These are phyloP conservation scores for Crithidia mellificae DNA, from an alignment of 208 protist genomes.

Conservation along the genomic window DNA sequence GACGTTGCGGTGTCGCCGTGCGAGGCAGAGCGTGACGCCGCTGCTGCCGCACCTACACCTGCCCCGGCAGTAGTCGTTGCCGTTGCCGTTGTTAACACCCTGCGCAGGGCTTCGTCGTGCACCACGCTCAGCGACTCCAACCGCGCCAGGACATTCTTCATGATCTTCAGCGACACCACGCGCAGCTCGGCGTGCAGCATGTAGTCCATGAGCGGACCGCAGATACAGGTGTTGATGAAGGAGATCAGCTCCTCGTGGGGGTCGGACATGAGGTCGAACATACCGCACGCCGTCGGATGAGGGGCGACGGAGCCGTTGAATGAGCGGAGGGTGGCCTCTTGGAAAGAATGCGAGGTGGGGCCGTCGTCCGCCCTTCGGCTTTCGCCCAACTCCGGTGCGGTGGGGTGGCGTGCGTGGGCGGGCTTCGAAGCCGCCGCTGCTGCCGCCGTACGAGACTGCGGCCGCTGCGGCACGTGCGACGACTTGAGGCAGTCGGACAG, in stretches of 20 bases:
- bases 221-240: slow-evolving; percentile 58
- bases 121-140: slow-evolving; percentile 44
- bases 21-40: neutral
- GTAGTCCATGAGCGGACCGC: slow-evolving; percentile 57
- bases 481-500: slow-evolving; percentile 37
- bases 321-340: neutral
- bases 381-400: neutral
- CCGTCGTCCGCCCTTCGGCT: neutral
- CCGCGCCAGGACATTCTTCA: slow-evolving; percentile 50
- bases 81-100: neutral
- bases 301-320: neutral
- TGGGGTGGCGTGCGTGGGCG: neutral
- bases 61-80: neutral
- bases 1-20: neutral
- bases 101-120: slow-evolving; percentile 50
- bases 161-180: slow-evolving; percentile 48
- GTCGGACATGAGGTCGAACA: slow-evolving; percentile 47
- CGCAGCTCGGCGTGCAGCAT: slow-evolving; percentile 46
- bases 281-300: neutral
- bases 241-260: slow-evolving; percentile 38
- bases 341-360: neutral
- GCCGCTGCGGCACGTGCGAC: slow-evolving; percentile 23
- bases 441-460: neutral
- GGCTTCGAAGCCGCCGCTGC: neutral
- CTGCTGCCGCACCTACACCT: no score